These are phyloP conservation scores for Crithidia fasciculata DNA, from an alignment of 208 protist genomes.

Conservation along the genomic window DNA sequence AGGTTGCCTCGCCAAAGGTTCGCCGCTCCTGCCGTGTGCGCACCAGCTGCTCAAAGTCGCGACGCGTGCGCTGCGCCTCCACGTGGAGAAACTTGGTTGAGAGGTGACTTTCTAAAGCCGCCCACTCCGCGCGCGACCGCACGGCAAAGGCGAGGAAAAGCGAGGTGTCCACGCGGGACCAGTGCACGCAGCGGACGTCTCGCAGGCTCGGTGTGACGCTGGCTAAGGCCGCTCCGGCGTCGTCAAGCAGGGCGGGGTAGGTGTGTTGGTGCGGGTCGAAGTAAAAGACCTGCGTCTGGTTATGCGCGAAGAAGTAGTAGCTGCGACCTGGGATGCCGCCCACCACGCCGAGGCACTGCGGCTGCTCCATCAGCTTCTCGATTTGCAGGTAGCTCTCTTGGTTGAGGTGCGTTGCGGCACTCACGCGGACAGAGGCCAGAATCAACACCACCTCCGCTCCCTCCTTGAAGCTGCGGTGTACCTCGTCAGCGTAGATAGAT, in stretches of 20 bases:
- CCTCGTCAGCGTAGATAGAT: slow-evolving; percentile 51
- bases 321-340: slow-evolving; percentile 67
- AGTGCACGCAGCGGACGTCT: slow-evolving; percentile 60
- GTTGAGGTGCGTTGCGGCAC: slow-evolving; percentile 38
- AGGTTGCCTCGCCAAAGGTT: slow-evolving; percentile 20
- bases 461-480: slow-evolving; percentile 36
- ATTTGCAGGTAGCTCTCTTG: slow-evolving; percentile 68
- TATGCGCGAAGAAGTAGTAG: slow-evolving; percentile 81
- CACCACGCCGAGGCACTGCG: slow-evolving; percentile 67
- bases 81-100: slow-evolving; percentile 44
- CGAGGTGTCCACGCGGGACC: slow-evolving; percentile 66
- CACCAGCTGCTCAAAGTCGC: slow-evolving; percentile 27
- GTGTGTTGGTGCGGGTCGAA: slow-evolving; percentile 76
- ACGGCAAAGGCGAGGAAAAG: slow-evolving; percentile 76
- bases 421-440: slow-evolving; percentile 61
- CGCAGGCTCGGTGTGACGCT: slow-evolving; percentile 38
- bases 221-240: slow-evolving; percentile 8
- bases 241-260: slow-evolving; percentile 38
- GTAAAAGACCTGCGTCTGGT: slow-evolving; percentile 64
- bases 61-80: slow-evolving; percentile 20
- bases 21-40: slow-evolving; percentile 10
- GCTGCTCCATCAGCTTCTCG: slow-evolving; percentile 57
- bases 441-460: slow-evolving; percentile 60
- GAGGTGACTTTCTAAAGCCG: slow-evolving; percentile 37
- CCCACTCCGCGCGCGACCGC: slow-evolving; percentile 40